A percentile compares a stretch with the other conserved stretches of the same genome.
phyloP scores from a whole-genome alignment of 192 early-diverging fungal species.

The Umbelopsis sp. region DNA sequence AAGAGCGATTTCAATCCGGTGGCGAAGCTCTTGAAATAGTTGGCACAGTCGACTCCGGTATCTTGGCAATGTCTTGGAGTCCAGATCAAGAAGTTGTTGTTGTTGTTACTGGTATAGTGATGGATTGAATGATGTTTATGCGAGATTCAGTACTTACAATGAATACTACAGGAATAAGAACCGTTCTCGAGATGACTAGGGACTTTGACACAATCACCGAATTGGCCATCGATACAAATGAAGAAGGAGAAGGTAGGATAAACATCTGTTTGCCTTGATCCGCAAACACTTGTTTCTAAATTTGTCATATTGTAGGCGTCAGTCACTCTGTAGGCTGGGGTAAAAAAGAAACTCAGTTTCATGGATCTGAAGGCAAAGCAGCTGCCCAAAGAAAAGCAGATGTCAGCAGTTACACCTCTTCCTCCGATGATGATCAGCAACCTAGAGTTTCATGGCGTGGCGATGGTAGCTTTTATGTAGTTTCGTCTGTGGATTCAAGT shows the following conservation, averaged over 20 bases:
- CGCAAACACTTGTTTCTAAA: neutral
- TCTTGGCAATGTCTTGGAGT: slow-evolving; percentile 77
- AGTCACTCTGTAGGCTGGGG: slow-evolving; percentile 95
- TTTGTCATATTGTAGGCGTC: slow-evolving; percentile 41
- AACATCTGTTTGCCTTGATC: neutral
- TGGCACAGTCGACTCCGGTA: slow-evolving; percentile 75
- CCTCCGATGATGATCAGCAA: slow-evolving; percentile 67
- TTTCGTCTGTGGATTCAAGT: slow-evolving; percentile 65
- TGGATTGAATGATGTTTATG: neutral
- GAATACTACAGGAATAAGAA: slow-evolving; percentile 51
- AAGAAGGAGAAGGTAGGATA: slow-evolving; percentile 64
- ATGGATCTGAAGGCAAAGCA: slow-evolving; percentile 84
- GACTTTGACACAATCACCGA: slow-evolving; percentile 91
- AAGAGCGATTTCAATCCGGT: slow-evolving; percentile 40
- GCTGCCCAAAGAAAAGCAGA: slow-evolving; percentile 60
- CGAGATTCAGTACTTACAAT: neutral
- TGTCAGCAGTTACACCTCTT: slow-evolving; percentile 41
- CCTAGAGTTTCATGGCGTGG: slow-evolving; percentile 89
- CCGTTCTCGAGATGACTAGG: slow-evolving; percentile 86
- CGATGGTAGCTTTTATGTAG: slow-evolving; percentile 82
- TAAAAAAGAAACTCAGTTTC: slow-evolving; percentile 95
- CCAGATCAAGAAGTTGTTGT: slow-evolving; percentile 88
- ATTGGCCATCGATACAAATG: slow-evolving; percentile 68
- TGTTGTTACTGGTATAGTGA: slow-evolving; percentile 67
- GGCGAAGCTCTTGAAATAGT: slow-evolving; percentile 58